Evolutionary conservation across 1,284 basidiomycete species (phyloP).

Genomic region (Sphaerobolus stellatus): DNA sequence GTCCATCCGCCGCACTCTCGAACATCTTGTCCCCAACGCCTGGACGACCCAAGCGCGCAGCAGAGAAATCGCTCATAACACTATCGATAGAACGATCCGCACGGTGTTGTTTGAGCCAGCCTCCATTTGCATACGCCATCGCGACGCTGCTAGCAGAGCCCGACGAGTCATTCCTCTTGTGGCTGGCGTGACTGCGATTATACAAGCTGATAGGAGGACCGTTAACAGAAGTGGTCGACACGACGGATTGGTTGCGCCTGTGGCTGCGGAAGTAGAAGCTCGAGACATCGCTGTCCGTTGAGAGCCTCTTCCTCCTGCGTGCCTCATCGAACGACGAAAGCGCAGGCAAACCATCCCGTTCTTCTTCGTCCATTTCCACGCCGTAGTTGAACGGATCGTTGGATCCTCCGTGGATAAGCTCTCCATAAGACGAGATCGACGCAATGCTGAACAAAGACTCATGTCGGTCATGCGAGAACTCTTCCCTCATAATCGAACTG

Average conservation of each 20-base stretch:
- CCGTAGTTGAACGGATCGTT: constrained; percentile 74
- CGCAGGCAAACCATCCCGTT: constrained; percentile 40
- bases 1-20: constrained; percentile 52
- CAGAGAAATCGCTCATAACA: constrained; percentile 61
- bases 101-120: constrained; percentile 62
- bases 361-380: constrained; percentile 9
- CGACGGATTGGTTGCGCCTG: constrained; percentile 45
- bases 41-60: constrained; percentile 60
- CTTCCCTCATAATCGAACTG: constrained; percentile 42
- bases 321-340: constrained; percentile 59
- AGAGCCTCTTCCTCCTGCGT: constrained; percentile 51
- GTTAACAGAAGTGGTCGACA: constrained; percentile 49
- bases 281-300: constrained; percentile 64
- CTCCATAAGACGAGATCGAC: constrained; percentile 79
- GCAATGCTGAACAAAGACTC: constrained; percentile 76
- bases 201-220: constrained; percentile 67
- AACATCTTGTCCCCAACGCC: constrained; percentile 90
- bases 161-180: constrained; percentile 51
- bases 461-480: constrained; percentile 34
- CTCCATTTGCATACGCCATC: constrained; percentile 50
- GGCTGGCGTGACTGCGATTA: constrained; percentile 45
- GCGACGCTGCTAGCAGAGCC: constrained; percentile 55
- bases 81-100: constrained; percentile 67
- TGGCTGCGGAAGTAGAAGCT: constrained; percentile 68
- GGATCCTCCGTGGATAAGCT: constrained; percentile 60